Base-by-base conservation (phyloP, 1,139 yeast species). In the Saccharomyces pastorianus region DNA sequence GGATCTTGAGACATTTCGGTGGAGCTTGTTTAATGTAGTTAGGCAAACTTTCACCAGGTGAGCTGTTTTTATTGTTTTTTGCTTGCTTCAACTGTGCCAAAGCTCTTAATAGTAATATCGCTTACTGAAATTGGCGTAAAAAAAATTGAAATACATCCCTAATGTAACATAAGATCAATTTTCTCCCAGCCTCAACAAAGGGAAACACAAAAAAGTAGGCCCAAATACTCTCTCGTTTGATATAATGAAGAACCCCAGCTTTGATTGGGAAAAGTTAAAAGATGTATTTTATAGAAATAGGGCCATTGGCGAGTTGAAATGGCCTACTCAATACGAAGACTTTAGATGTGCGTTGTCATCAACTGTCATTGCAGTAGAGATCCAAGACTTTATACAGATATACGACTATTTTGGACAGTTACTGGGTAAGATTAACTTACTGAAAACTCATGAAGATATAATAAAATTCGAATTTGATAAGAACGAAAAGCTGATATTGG, bases 191-290 rank as follows among this genome's bases (percentile, higher is more conserved):
- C 23, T 20, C 23, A 20, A 20, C 23, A 20, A 20, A 20, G 3
- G 23, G 23, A 20, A 20, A 20, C 23, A 20, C 23, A 32, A n/a
- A 32, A 20, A 20, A 20, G 3, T 25, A 6, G 11, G 11, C 31
- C 20, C 13, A 2, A 20, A 20, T 20, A 2, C 13, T 7, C 17
- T 13, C 31, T 34, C 27, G n/a, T 11, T 23, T 27, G 29, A 8
- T 20, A 11, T 23, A 54, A 54, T 48, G 51, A 47, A 51, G 31
- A 77, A 75, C 61, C 82, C 82, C 7, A 76, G 79, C 59, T 65
- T 75, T 53, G 74, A 75, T 52, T 84, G 90, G 90, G 88, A 84
- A 66, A 74, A 78, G 60, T 73, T 84, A 32, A 80, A 76, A 52
- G 81, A 83, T 65, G 85, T 82, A 3, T 84, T 77, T 64, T 85